A percentile compares a stretch with the other conserved stretches of the same genome.
Conservation (phyloP, 2,329 filamentous ascomycete species). For the Colletotrichum trifolii region DNA sequence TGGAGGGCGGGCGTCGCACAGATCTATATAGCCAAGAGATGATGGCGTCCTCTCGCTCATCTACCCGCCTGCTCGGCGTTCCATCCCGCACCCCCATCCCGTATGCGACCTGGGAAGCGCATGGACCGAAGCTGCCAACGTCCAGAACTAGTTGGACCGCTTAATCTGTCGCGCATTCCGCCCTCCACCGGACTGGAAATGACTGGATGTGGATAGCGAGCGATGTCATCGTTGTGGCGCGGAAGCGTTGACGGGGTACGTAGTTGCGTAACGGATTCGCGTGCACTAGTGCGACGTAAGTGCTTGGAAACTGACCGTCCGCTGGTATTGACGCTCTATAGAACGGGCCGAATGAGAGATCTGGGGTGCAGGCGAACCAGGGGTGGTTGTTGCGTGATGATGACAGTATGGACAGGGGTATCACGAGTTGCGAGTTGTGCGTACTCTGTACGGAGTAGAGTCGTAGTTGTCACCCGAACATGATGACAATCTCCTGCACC, state of each 20-base stretch:
- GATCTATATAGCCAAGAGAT: slow-evolving; percentile 32
- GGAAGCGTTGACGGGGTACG: slow-evolving; percentile 8
- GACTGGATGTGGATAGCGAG: slow-evolving; percentile 18
- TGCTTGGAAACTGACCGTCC: neutral
- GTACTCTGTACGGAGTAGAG: neutral
- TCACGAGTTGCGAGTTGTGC: slow-evolving; percentile 6
- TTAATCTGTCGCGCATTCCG: slow-evolving; percentile 29
- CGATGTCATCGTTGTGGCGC: slow-evolving; percentile 31
- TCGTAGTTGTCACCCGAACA: neutral
- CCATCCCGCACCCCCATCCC: neutral
- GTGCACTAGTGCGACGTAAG: neutral
- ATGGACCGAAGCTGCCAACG: neutral
- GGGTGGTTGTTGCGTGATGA: neutral
- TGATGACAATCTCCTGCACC: slow-evolving; percentile 6
- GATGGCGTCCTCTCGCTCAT: neutral
- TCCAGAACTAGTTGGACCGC: slow-evolving; percentile 6
- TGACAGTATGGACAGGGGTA: slow-evolving; percentile 1
- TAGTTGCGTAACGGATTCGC: neutral
- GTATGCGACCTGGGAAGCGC: neutral
- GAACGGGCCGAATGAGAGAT: slow-evolving; percentile 28
- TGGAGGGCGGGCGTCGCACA: slow-evolving; percentile 2
- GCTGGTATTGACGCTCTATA: slow-evolving; percentile 24
- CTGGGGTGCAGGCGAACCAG: slow-evolving; percentile 8
- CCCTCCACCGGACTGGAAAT: neutral
- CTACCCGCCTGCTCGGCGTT: neutral